These are phyloP conservation scores for Euphorbia corollata DNA, from an alignment of 441 rosid genomes.

Conservation along the genomic window DNA sequence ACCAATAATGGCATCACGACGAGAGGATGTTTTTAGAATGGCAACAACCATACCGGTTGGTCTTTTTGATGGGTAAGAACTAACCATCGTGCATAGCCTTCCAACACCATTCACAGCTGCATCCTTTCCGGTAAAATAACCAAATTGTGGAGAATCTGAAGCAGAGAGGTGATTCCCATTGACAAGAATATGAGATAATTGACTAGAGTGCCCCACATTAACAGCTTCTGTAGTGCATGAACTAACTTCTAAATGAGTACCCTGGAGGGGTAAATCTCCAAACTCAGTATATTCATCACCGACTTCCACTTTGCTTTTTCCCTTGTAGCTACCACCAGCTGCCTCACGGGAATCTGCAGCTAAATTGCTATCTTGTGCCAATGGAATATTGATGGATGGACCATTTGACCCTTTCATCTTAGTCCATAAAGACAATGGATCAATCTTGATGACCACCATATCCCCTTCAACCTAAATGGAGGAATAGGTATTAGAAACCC, in stretches of 20 bases:
- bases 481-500: slow-evolving; percentile 15
- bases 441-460: slow-evolving; percentile 54
- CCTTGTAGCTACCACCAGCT: slow-evolving; percentile 28
- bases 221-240: slow-evolving; percentile 10
- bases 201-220: slow-evolving; percentile 18
- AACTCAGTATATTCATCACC: slow-evolving; percentile 22
- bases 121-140: slow-evolving; percentile 25
- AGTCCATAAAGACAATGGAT: slow-evolving; percentile 60
- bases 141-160: slow-evolving; percentile 24
- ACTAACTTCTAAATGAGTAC: slow-evolving; percentile 19
- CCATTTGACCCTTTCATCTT: slow-evolving; percentile 69
- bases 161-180: slow-evolving; percentile 28
- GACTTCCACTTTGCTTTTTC: slow-evolving; percentile 29
- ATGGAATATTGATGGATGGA: slow-evolving; percentile 27
- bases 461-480: slow-evolving; percentile 72
- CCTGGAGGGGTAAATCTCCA: slow-evolving; percentile 22
- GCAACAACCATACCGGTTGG: slow-evolving; percentile 84
- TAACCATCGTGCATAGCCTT: slow-evolving; percentile 46
- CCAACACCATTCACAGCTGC: slow-evolving; percentile 38
- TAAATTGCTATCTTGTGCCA: slow-evolving; percentile 28
- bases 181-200: slow-evolving; percentile 15
- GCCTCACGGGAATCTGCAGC: slow-evolving; percentile 26
- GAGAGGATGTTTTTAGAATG: slow-evolving; percentile 53
- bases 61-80: slow-evolving; percentile 54
- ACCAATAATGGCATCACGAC: slow-evolving; percentile 62